Percentiles rank a stretch among this genome's conserved stretches.
Evolutionary conservation across 768 basidiomycete genomes (phyloP).

Genomic region (Phlebiopsis gigantea): DNA sequence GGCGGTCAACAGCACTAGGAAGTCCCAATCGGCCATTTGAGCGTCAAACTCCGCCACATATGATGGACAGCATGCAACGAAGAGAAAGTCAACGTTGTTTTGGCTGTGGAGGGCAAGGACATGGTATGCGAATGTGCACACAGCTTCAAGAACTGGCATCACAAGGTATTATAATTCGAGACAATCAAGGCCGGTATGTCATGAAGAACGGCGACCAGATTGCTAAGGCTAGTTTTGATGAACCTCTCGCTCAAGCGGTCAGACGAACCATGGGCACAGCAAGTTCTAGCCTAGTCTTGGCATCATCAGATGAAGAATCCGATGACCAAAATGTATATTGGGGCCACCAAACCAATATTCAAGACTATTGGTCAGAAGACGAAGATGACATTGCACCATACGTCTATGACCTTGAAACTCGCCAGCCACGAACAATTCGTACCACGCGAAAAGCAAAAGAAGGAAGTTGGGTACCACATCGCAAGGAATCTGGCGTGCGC

Average conservation of each 20-base stretch:
- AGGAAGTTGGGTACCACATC: neutral
- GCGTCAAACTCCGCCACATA: neutral
- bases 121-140: neutral
- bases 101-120: constrained; percentile 1
- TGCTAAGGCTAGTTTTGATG: neutral
- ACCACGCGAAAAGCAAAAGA: neutral
- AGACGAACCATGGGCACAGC: neutral
- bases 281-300: neutral
- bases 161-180: neutral
- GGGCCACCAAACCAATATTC: neutral
- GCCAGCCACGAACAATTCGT: neutral
- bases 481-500: neutral
- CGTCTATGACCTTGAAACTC: neutral
- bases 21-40: neutral
- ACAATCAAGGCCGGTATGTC: neutral
- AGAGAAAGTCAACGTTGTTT: neutral
- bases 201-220: neutral
- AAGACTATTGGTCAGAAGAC: neutral
- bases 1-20: neutral
- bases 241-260: neutral
- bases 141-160: neutral
- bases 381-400: neutral
- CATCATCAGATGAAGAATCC: neutral
- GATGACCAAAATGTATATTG: neutral
- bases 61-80: neutral